Evolutionary conservation across 2,329 filamentous ascomycete species (phyloP).

Genomic region (Alternaria burnsii): DNA sequence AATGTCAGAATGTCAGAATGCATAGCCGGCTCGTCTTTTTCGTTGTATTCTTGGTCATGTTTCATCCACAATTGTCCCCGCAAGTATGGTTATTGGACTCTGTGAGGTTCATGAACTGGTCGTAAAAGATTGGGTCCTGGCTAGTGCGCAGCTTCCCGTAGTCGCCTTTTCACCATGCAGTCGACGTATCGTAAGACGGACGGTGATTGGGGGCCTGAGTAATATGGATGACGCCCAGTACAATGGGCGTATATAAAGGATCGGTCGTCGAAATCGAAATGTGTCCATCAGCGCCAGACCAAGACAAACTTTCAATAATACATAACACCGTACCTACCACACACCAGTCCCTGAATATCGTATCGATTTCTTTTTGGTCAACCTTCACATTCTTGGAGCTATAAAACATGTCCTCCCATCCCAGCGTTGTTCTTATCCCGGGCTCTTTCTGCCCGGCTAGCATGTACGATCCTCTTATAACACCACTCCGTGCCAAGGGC

Average conservation of each 20-base stretch:
- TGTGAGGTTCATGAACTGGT: not conserved
- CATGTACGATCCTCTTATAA: constrained; percentile 27
- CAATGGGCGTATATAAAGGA: not conserved
- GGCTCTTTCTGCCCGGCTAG: constrained; percentile 32
- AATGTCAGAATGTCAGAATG: constrained; percentile 5
- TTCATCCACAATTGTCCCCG: not conserved
- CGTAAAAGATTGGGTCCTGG: not conserved
- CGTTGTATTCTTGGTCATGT: not conserved
- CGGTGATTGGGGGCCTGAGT: too few relatives aligned
- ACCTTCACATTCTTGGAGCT: not conserved
- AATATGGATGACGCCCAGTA: not conserved
- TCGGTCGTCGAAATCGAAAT: not conserved
- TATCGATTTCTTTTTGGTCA: not conserved
- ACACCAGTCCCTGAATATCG: not conserved
- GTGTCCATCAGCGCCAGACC: not conserved
- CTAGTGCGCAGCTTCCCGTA: not conserved
- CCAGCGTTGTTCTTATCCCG: constrained; percentile 34
- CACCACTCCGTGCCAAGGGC: constrained; percentile 20
- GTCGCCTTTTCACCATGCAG: not conserved
- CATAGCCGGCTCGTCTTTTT: not conserved
- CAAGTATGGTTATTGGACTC: not conserved
- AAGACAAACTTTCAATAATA: not conserved
- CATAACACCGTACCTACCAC: not conserved
- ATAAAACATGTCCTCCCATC: constrained; percentile 18
- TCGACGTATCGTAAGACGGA: not conserved